Conservation (phyloP, 78 protist species). For the Dictyostelium firmibasis region DNA sequence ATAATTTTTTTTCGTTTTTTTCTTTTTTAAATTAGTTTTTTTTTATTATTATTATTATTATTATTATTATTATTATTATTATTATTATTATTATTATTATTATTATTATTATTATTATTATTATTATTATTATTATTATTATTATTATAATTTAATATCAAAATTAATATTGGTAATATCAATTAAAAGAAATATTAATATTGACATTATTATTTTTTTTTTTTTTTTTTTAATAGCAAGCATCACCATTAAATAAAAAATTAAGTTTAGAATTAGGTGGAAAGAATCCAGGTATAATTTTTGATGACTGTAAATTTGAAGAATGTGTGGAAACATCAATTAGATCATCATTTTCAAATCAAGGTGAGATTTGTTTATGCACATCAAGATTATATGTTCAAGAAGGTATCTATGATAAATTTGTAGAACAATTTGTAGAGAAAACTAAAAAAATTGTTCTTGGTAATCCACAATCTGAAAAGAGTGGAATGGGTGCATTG, state of each 20-base stretch:
- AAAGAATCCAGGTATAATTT: slow-evolving; percentile 89
- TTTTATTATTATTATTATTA: no score
- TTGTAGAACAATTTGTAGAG: slow-evolving; percentile 80
- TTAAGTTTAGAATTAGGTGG: slow-evolving; percentile 95
- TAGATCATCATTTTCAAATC: slow-evolving; percentile 71
- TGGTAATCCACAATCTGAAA: slow-evolving; percentile 83
- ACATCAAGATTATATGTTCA: slow-evolving; percentile 91
- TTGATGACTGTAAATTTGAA: slow-evolving; percentile 73
- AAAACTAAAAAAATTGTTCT: not conserved
- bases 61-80: no score
- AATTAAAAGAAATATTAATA: no score
- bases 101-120: no score
- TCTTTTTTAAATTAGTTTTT: no score
- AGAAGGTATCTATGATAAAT: slow-evolving; percentile 75
- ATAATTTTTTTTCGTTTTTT: no score
- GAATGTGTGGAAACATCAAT: slow-evolving; percentile 53
- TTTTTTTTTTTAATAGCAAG: not conserved
- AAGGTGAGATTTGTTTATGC: slow-evolving; percentile 93
- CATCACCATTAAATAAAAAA: slow-evolving; percentile 86
- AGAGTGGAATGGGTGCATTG: slow-evolving; percentile 85
- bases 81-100: no score
- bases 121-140: not conserved
- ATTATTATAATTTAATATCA: no score
- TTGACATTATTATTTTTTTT: not conserved
- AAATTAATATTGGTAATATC: no score